A percentile compares a stretch with the other conserved stretches of the same genome.
Evolutionary conservation across 2,329 filamentous ascomycete genomes (phyloP).

Genomic region (Gnomoniopsis smithogilvyi): DNA sequence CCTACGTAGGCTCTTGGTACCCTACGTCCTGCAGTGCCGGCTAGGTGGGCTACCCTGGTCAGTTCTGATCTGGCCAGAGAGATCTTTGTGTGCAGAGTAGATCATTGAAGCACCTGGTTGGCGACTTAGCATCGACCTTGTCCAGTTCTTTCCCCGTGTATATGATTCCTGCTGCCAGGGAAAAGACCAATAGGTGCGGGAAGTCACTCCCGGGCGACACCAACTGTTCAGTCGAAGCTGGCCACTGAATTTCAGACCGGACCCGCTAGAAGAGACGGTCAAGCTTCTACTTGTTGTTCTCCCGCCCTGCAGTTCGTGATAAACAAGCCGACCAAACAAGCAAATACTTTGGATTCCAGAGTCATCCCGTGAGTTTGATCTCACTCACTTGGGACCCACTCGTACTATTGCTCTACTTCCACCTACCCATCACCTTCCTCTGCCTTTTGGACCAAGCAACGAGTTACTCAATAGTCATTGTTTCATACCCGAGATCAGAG

Average conservation of each 20-base stretch:
- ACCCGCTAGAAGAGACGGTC: constrained; percentile 14
- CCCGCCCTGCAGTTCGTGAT: constrained; percentile 8
- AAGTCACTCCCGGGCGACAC: not conserved
- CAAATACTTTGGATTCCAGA: constrained; percentile 3
- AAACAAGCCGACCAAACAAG: constrained; percentile 16
- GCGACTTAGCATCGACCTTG: not conserved
- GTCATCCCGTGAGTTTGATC: not conserved
- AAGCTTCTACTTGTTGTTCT: constrained; percentile 1
- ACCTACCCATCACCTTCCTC: not conserved
- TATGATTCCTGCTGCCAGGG: not conserved
- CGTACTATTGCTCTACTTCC: constrained; percentile 5
- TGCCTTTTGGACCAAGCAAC: not conserved
- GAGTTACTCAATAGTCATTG: constrained; percentile 14
- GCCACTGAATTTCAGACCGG: not conserved
- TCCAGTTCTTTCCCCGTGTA: not conserved
- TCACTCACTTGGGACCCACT: constrained; percentile 8
- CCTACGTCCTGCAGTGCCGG: not conserved
- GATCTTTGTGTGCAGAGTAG: constrained; percentile 1
- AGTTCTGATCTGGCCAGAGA: constrained; percentile 3
- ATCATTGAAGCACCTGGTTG: not conserved
- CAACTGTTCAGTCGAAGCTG: not conserved
- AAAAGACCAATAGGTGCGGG: not conserved
- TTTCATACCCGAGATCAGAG: constrained; percentile 15
- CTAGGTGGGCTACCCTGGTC: constrained; percentile 5
- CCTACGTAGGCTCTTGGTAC: not conserved